Conservation (phyloP, 2,329 filamentous ascomycete genomes). For the Neofusicoccum cordaticola region DNA sequence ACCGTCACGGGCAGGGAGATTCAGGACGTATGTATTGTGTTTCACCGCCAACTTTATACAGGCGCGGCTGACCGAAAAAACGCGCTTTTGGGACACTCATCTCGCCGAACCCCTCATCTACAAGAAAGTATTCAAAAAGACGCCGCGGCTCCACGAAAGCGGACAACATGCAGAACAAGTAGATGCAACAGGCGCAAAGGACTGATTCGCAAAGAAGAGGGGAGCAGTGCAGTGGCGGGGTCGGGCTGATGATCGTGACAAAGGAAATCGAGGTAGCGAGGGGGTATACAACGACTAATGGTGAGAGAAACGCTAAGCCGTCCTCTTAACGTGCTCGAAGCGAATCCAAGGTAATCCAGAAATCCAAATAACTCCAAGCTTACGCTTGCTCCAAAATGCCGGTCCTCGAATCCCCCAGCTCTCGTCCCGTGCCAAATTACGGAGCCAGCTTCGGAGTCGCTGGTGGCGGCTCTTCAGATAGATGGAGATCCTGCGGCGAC, state of each 20-base stretch:
- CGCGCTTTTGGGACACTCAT: not conserved
- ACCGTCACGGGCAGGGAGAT: not conserved
- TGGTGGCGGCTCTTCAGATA: conserved; percentile 14
- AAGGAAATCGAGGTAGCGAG: conserved; percentile 3
- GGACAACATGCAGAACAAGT: not conserved
- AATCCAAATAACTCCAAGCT: conserved; percentile 9
- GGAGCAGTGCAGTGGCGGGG: not conserved
- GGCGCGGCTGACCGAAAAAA: not conserved
- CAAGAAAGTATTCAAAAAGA: not conserved
- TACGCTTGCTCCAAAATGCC: not conserved
- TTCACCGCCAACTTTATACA: not conserved
- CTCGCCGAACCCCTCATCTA: not conserved
- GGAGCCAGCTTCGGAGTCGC: not conserved
- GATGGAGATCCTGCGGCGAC: conserved; percentile 6
- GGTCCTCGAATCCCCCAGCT: not conserved
- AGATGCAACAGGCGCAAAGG: not conserved
- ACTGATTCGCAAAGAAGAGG: conserved; percentile 1
- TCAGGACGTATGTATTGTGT: too few species aligned
- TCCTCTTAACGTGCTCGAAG: not conserved
- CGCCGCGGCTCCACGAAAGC: not conserved
- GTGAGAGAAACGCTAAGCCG: not conserved
- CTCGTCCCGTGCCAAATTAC: not conserved
- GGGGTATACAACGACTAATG: conserved; percentile 16
- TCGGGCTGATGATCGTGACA: not conserved
- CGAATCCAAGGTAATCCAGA: conserved; percentile 3